Conservation (phyloP, 129 eudicot genomes). For the Arctium minus region DNA sequence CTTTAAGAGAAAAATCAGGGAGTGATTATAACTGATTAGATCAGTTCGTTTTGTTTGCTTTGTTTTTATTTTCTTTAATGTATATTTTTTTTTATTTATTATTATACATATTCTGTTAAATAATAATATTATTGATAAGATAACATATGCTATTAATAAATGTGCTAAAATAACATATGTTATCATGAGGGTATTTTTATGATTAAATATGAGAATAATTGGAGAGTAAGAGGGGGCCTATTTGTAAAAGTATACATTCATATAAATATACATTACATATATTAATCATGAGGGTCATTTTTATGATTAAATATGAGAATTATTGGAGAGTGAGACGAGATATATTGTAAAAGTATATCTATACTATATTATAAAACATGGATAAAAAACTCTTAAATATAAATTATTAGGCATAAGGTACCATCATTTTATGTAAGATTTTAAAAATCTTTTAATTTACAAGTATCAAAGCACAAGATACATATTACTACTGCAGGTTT, state of each 20-base stretch:
- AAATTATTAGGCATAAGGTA: no score
- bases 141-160: no score
- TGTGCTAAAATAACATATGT: neutral
- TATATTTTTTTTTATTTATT: no score
- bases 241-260: neutral
- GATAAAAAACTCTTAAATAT: no score
- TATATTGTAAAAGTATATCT: no score
- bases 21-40: neutral
- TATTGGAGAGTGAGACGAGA: neutral
- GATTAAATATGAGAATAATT: neutral
- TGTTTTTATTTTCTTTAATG: no score
- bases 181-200: neutral
- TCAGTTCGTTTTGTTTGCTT: neutral
- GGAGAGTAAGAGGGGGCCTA: neutral
- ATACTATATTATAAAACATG: no score
- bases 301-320: neutral
- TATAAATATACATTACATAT: neutral
- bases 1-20: neutral
- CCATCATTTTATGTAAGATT: no score
- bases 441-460: no score
- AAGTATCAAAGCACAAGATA: no score
- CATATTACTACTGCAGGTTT: no score
- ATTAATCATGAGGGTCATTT: neutral
- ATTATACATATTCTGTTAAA: neutral
- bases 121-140: neutral